Evolutionary conservation across 805 yeast species (phyloP).

Genomic region (Sugiyamaella qingdaonensis): DNA sequence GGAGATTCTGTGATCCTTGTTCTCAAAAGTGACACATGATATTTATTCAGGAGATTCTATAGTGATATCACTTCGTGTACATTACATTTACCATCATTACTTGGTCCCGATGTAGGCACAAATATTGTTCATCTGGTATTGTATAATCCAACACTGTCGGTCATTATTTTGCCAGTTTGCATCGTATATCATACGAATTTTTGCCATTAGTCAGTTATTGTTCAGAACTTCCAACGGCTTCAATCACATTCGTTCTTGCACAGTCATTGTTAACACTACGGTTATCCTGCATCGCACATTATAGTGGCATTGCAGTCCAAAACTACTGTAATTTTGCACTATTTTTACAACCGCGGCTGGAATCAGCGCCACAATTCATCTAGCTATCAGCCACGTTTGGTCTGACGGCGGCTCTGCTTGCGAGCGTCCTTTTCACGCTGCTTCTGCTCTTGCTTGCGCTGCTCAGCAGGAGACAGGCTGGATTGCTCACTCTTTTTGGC

Average conservation of each 20-base stretch:
- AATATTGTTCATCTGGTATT: too few species aligned
- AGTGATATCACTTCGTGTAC: too few species aligned
- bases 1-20: constrained; percentile 94
- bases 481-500: constrained; percentile 55
- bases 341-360: background rate
- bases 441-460: constrained; percentile 71
- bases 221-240: too few species aligned
- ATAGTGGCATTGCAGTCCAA: background rate
- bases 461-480: constrained; percentile 68
- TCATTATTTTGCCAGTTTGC: too few species aligned
- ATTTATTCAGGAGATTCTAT: background rate
- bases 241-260: too few species aligned
- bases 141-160: too few species aligned
- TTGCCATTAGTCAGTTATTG: too few species aligned
- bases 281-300: background rate
- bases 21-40: constrained; percentile 32
- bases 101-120: too few species aligned
- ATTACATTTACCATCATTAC: too few species aligned
- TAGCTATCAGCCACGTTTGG: constrained; percentile 7
- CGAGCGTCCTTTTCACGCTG: constrained; percentile 78
- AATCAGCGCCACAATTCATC: background rate
- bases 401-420: constrained; percentile 41
- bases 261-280: too few species aligned
- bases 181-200: too few species aligned
- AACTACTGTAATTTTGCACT: background rate